These are phyloP conservation scores for Backusella westeae DNA, from an alignment of 192 early-diverging fungal genomes.

Conservation along the genomic window DNA sequence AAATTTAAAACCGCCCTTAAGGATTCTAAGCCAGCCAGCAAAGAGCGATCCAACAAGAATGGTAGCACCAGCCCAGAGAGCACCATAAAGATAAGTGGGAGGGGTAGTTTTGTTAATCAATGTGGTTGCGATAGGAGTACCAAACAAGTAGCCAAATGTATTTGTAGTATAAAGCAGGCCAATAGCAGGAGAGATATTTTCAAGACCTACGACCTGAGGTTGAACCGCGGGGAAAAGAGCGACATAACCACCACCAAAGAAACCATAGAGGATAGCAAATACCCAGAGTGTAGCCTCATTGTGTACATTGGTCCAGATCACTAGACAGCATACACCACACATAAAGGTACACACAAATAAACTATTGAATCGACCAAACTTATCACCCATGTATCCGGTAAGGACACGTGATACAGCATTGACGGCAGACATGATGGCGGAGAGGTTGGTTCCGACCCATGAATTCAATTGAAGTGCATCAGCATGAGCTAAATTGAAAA, in stretches of 20 bases:
- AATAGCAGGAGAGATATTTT: slow-evolving; percentile 33
- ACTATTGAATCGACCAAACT: slow-evolving; percentile 45
- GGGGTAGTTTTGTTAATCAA: slow-evolving; percentile 20
- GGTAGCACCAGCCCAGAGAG: slow-evolving; percentile 22
- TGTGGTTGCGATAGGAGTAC: slow-evolving; percentile 37
- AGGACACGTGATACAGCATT: slow-evolving; percentile 45
- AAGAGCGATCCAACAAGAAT: slow-evolving; percentile 18
- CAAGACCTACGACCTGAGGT: slow-evolving; percentile 39
- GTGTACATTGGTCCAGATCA: slow-evolving; percentile 44
- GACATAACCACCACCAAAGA: slow-evolving; percentile 47
- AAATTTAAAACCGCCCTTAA: slow-evolving; percentile 21
- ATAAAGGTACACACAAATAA: slow-evolving; percentile 39
- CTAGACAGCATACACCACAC: slow-evolving; percentile 42
- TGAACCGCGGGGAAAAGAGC: slow-evolving; percentile 40
- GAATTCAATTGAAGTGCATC: slow-evolving; percentile 28
- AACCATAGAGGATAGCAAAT: slow-evolving; percentile 44
- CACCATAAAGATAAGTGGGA: slow-evolving; percentile 16
- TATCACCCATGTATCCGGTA: slow-evolving; percentile 43
- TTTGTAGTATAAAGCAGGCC: slow-evolving; percentile 42
- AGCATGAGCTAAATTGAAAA: slow-evolving; percentile 12
- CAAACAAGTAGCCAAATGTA: slow-evolving; percentile 41
- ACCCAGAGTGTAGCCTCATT: slow-evolving; percentile 33
- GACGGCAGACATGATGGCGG: slow-evolving; percentile 43
- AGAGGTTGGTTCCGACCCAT: slow-evolving; percentile 34
- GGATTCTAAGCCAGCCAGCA: slow-evolving; percentile 21